These are phyloP conservation scores for Penicillium flavigenum DNA, from an alignment of 495 filamentous ascomycete species.

Conservation along the genomic window DNA sequence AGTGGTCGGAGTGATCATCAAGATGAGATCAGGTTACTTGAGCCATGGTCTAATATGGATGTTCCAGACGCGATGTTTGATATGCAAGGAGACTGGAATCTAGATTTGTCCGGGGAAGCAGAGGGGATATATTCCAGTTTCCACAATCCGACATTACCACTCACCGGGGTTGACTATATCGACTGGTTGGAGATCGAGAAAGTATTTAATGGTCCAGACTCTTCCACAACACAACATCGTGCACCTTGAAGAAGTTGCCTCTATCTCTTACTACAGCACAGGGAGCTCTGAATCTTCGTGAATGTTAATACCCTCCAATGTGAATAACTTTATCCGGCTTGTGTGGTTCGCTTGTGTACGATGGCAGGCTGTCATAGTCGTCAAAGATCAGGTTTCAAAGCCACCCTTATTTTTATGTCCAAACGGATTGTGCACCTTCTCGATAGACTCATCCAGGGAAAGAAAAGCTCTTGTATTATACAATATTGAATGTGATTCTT, in stretches of 20 bases:
- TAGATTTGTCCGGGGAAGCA: slow-evolving; percentile 23
- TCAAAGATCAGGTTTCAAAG: neutral
- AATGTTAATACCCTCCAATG: too few species aligned
- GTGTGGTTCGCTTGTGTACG: neutral
- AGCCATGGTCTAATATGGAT: slow-evolving; percentile 17
- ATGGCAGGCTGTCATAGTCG: neutral
- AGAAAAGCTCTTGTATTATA: too few species aligned
- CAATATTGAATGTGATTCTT: neutral
- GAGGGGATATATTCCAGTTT: slow-evolving; percentile 28
- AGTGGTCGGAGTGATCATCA: neutral
- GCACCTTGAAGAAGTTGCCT: too few species aligned
- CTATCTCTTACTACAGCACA: too few species aligned
- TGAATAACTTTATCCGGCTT: neutral
- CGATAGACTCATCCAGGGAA: too few species aligned
- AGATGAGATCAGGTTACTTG: slow-evolving; percentile 20
- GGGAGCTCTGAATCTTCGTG: too few species aligned
- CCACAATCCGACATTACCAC: slow-evolving; percentile 21
- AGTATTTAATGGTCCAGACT: slow-evolving; percentile 15
- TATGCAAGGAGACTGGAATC: slow-evolving; percentile 18
- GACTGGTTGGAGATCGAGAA: slow-evolving; percentile 31
- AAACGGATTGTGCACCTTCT: neutral
- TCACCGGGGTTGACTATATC: slow-evolving; percentile 25
- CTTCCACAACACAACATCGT: too few species aligned
- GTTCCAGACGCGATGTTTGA: slow-evolving; percentile 14
- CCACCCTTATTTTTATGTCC: neutral